Conservation (phyloP, 257 asterid species). For the Haberlea rhodopensis region DNA sequence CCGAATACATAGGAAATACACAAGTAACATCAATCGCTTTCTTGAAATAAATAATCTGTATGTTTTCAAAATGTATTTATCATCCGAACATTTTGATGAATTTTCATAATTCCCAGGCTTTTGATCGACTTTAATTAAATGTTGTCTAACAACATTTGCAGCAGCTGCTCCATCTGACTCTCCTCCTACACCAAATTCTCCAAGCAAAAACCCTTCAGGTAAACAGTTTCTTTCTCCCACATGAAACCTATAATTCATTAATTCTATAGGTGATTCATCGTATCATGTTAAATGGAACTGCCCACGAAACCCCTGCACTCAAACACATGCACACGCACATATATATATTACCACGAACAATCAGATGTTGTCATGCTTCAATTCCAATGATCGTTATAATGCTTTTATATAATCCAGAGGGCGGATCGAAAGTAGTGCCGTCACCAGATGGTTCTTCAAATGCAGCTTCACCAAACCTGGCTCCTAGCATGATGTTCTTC, state of each 20-base stretch:
- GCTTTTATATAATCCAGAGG: conserved; percentile 24
- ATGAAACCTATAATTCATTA: not conserved
- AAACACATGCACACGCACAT: no score
- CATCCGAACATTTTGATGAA: not conserved
- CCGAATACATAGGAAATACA: not conserved
- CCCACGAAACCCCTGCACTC: no score
- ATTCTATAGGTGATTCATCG: no score
- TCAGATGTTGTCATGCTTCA: not conserved
- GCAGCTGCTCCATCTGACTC: conserved; percentile 64
- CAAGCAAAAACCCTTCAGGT: conserved; percentile 36
- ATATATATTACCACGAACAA: no score
- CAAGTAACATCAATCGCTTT: no score
- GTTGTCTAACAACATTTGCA: conserved; percentile 22
- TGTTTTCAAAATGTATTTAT: no score
- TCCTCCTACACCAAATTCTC: conserved; percentile 53
- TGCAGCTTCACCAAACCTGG: conserved; percentile 34
- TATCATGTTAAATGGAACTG: no score
- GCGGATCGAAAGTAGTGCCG: conserved; percentile 38
- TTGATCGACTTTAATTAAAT: not conserved
- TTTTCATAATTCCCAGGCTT: no score
- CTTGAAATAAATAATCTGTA: not conserved
- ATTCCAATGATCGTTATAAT: not conserved
- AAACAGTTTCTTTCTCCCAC: not conserved
- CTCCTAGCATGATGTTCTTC: conserved; percentile 22
- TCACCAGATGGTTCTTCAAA: conserved; percentile 35